phyloP scores from a whole-genome alignment of 805 yeast species.

The Metschnikowia shivogae region DNA sequence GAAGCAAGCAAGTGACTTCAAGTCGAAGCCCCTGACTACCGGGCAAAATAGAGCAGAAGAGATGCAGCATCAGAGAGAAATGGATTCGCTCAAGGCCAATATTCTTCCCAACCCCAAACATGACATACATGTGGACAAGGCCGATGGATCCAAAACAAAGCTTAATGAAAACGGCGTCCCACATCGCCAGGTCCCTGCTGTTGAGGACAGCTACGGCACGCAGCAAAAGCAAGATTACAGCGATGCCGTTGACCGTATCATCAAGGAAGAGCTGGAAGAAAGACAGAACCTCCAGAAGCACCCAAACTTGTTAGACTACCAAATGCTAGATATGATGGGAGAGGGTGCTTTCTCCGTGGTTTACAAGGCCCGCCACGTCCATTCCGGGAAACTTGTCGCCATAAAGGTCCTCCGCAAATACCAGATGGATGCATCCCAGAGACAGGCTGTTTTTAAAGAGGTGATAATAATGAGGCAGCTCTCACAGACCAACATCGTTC shows the following conservation, averaged over 20 bases:
- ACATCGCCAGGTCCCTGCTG: background rate
- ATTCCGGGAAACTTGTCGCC: constrained; percentile 50
- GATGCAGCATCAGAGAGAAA: background rate
- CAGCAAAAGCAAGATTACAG: constrained; percentile 7
- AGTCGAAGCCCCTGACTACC: constrained; percentile 3
- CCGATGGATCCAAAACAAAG: background rate
- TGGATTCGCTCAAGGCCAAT: constrained; percentile 5
- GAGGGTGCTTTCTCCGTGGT: constrained; percentile 93
- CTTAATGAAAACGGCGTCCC: background rate
- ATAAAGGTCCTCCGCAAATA: constrained; percentile 69
- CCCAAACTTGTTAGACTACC: constrained; percentile 22
- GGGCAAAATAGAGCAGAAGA: background rate
- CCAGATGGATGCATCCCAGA: constrained; percentile 48
- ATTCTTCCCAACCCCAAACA: constrained; percentile 8
- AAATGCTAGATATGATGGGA: constrained; percentile 44
- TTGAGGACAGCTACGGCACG: constrained; percentile 4
- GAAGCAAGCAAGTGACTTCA: constrained; percentile 47
- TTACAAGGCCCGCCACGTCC: constrained; percentile 59
- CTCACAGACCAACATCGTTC: constrained; percentile 57
- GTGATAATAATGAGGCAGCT: constrained; percentile 68
- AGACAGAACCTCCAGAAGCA: constrained; percentile 4
- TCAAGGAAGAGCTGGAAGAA: constrained; percentile 12
- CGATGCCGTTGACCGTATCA: constrained; percentile 12
- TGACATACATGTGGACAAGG: constrained; percentile 5
- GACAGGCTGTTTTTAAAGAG: constrained; percentile 61